phyloP scores from a whole-genome alignment of 495 filamentous ascomycete species.

The Podospora sp. region DNA sequence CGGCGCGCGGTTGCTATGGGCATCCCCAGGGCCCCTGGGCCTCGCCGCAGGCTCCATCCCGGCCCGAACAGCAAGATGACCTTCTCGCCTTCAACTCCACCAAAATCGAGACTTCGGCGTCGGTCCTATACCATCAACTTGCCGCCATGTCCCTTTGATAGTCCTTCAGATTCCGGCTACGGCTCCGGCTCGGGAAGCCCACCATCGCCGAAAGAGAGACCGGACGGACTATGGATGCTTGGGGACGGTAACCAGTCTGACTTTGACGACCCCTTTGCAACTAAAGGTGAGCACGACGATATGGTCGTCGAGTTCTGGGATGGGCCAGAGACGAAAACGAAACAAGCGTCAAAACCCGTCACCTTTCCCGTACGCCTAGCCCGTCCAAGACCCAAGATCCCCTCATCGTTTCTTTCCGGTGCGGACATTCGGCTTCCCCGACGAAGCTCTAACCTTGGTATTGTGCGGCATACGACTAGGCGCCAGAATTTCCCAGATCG shows the following conservation, averaged over 20 bases:
- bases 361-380: slow-evolving; percentile 26
- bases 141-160: slow-evolving; percentile 16
- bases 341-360: slow-evolving; percentile 18
- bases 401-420: slow-evolving; percentile 24
- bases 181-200: slow-evolving; percentile 23
- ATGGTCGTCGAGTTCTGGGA: neutral
- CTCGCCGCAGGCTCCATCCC: slow-evolving; percentile 10
- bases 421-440: slow-evolving; percentile 17
- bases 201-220: neutral
- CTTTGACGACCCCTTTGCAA: slow-evolving; percentile 16
- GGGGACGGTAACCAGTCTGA: slow-evolving; percentile 35
- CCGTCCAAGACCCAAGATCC: slow-evolving; percentile 25
- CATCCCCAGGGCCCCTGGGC: slow-evolving; percentile 17
- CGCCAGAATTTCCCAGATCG: slow-evolving; percentile 58
- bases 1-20: slow-evolving; percentile 14
- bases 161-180: slow-evolving; percentile 35
- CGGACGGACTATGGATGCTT: slow-evolving; percentile 19
- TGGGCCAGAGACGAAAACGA: neutral
- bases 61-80: slow-evolving; percentile 21
- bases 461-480: neutral
- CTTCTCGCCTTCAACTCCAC: slow-evolving; percentile 12
- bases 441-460: slow-evolving; percentile 23
- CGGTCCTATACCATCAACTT: slow-evolving; percentile 19
- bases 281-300: neutral
- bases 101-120: slow-evolving; percentile 12